Evolutionary conservation across 768 basidiomycete genomes (phyloP), one percentile per base, ranked within the genome.

Genomic region (Chalciporus chontae): DNA sequence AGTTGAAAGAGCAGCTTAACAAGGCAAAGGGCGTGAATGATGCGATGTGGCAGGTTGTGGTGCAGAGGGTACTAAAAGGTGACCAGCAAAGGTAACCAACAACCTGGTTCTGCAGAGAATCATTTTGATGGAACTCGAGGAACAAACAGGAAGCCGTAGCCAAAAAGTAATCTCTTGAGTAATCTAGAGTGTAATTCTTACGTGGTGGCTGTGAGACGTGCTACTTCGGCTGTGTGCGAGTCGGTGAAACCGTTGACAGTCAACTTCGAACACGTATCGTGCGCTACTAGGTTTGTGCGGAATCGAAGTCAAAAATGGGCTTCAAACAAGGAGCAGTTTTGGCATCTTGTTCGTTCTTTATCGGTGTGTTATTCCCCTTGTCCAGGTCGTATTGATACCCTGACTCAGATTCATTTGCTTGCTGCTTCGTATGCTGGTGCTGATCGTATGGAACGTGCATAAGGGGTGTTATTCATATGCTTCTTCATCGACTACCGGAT

Each of bases 21-120:
- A 85, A 83, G 63, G 94, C 94, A 5, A 91, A 93, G 62, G 81
- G 85, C n/a, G 77, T 96, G 51, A 97, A 96, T 59, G 92, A 96
- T 61, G 76, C 79, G 45, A 95, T 96, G 86, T 96, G 94, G 94
- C 86, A 89, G 56, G 80, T 77, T 3, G 79, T 93, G 1, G 87
- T 94, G 24, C 83, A 87, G 55, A 77, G 71, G 40, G 68, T 84
- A 13, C 69, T 86, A 3, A 63, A 67, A n/a, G 38, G 53, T 14
- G 17, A 32, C 15, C 14, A 48, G 9, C 34, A 44, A 24, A 19
- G n/a, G n/a, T n/a, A n/a, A n/a, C n/a, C n/a, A n/a, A n/a, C n/a
- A n/a, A n/a, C n/a, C 44, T 15, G 47, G 26, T 17, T 18, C 21
- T 1, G 43, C 26, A 8, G 47, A 26, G 5, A 48, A 58, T n/a